Evolutionary conservation across 768 basidiomycete genomes (phyloP).

Genomic region (Ramaria rubella): DNA sequence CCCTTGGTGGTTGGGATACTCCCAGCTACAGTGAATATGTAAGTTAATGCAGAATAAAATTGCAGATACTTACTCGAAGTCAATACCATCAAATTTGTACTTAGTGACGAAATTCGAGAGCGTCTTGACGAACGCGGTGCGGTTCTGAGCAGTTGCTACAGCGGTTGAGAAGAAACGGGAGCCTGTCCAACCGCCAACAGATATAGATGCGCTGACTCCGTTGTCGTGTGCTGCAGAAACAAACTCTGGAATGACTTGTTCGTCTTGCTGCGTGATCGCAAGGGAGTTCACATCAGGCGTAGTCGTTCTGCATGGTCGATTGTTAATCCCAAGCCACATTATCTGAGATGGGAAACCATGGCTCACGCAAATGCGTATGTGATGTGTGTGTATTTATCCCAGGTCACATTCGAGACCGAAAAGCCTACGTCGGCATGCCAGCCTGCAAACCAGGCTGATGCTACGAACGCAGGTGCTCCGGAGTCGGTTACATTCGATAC

Average conservation of each 20-base stretch:
- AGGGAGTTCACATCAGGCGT: conserved; percentile 28
- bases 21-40: conserved; percentile 51
- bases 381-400: conserved; percentile 61
- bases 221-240: conserved; percentile 39
- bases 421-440: conserved; percentile 49
- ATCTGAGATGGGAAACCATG: background rate
- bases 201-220: conserved; percentile 29
- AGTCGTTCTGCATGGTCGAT: conserved; percentile 23
- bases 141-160: conserved; percentile 48
- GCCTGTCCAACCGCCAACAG: conserved; percentile 70
- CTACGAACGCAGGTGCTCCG: conserved; percentile 23
- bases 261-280: conserved; percentile 37
- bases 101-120: conserved; percentile 40
- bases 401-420: conserved; percentile 48
- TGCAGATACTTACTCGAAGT: conserved; percentile 9
- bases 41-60: background rate
- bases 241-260: conserved; percentile 47
- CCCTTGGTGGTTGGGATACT: conserved; percentile 68
- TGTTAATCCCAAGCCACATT: background rate
- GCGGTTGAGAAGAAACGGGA: conserved; percentile 54
- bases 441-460: conserved; percentile 60
- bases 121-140: conserved; percentile 60
- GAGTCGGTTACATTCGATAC: background rate
- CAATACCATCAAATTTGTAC: conserved; percentile 28
- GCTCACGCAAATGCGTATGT: conserved; percentile 67